Percentiles rank a stretch among this genome's conserved stretches.
These are phyloP conservation scores for Eutrema salsugineum DNA, from an alignment of 441 rosid species.

Conservation along the genomic window DNA sequence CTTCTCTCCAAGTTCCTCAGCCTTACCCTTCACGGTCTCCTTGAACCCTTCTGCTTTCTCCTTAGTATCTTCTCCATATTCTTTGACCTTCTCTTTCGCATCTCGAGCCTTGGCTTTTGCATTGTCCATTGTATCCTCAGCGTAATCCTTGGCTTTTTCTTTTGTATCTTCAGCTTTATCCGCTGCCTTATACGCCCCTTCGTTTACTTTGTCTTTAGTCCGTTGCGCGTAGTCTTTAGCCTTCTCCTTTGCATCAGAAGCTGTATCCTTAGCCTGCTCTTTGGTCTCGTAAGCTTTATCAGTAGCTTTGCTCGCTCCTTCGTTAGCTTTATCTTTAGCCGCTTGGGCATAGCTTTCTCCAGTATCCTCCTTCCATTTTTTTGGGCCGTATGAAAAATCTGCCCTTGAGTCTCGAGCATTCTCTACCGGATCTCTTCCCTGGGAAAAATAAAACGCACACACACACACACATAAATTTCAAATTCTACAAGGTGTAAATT, in stretches of 20 bases:
- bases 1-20: conserved; percentile 40
- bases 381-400: conserved; percentile 29
- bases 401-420: conserved; percentile 32
- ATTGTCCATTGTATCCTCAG: conserved; percentile 21
- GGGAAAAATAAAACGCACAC: not conserved
- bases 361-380: conserved; percentile 27
- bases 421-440: conserved; percentile 47
- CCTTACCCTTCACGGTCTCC: conserved; percentile 39
- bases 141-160: conserved; percentile 22
- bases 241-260: conserved; percentile 24
- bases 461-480: not conserved
- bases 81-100: conserved; percentile 26
- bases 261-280: conserved; percentile 34
- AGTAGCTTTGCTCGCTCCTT: conserved; percentile 36
- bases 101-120: conserved; percentile 16
- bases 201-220: conserved; percentile 20
- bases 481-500: not conserved
- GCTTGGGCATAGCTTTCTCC: conserved; percentile 31
- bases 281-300: conserved; percentile 33
- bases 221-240: conserved; percentile 23
- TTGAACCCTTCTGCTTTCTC: conserved; percentile 37
- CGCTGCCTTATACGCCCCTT: conserved; percentile 20
- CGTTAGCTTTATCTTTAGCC: conserved; percentile 40
- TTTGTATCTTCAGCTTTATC: conserved; percentile 25
- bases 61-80: conserved; percentile 24